Evolutionary conservation across 352 stramenopile species (phyloP).

Genomic region (Phytophthora vignae): DNA sequence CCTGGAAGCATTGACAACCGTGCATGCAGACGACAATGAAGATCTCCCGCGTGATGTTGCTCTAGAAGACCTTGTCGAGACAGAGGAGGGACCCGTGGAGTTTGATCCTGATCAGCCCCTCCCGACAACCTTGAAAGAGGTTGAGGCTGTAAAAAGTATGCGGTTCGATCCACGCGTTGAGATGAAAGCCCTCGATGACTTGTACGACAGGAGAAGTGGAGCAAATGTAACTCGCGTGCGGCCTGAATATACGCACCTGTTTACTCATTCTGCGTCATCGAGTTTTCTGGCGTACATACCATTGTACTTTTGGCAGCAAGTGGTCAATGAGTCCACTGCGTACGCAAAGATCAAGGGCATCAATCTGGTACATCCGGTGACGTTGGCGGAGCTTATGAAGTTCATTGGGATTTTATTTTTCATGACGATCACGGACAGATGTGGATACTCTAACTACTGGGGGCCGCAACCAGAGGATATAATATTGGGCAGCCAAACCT

Average conservation of each 20-base stretch:
- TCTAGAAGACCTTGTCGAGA: not conserved
- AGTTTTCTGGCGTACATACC: conserved; percentile 12
- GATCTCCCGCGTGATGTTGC: not conserved
- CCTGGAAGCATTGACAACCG: not conserved
- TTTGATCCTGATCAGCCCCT: not conserved
- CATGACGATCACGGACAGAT: conserved; percentile 30
- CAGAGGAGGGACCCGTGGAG: not conserved
- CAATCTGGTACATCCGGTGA: conserved; percentile 4
- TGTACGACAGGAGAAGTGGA: not conserved
- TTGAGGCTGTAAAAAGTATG: conserved; percentile 8
- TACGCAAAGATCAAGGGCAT: conserved; percentile 3
- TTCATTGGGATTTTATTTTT: conserved; percentile 43
- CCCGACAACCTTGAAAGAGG: not conserved
- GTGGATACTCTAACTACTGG: conserved; percentile 40
- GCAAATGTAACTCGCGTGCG: not conserved
- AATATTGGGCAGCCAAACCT: conserved; percentile 11
- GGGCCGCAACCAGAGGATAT: conserved; percentile 21
- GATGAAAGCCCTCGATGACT: not conserved
- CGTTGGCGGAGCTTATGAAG: conserved; percentile 35
- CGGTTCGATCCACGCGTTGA: conserved; percentile 4
- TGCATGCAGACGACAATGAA: not conserved
- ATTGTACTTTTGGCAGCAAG: conserved; percentile 6
- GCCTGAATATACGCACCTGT: conserved; percentile 2
- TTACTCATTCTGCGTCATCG: conserved; percentile 16
- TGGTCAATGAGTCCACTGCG: conserved; percentile 6